Evolutionary conservation across 768 basidiomycete genomes (phyloP), one percentile per base, ranked within the genome.

Genomic region (Pulveroboletus sp.): DNA sequence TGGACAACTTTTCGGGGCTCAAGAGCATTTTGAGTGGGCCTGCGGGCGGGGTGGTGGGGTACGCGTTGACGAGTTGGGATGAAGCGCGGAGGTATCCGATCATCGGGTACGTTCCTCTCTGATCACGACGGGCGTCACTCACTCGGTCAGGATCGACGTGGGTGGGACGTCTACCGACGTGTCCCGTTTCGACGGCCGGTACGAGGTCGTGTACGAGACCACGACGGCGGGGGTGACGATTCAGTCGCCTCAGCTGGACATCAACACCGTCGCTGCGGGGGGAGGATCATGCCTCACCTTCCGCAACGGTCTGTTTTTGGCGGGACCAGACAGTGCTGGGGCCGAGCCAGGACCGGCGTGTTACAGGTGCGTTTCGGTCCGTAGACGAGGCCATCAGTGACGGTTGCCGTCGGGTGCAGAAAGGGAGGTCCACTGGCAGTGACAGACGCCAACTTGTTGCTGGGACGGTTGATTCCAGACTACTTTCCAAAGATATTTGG

Each of bases 401-500:
- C 12, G 34, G 3, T 43, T 41, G 1, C 1, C 32, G 8, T 34
- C 16, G 2, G 19, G 17, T 51, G 41, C 58, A 90, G 90, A 47
- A 96, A 95, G 70, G 90, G 89, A 8, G 94, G 94, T 1, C 90
- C 90, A 4, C 67, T 96, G 34, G 93, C 93, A 1, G 83, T 96
- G 12, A 96, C 93, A 0, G 93, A 97, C 54, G 94, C 93, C 3
- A 97, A 97, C 61, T 74, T 97, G 9, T 71, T 93, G 4, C 82
- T 96, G 3, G 94, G 94, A 6, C 81, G 94, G 1, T 78, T 97
- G 38, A 75, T 96, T 7, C 89, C 93, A 0, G 85, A 89, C 49
- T 91, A 86, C 65, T 96, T 96, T 74, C 93, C 93, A 2, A 93
- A 92, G 68, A 96, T 95, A 49, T 97, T 96, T 59, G 93, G 94